phyloP scores from a whole-genome alignment of 306 rosid genomes.

The Lupinus albus region DNA sequence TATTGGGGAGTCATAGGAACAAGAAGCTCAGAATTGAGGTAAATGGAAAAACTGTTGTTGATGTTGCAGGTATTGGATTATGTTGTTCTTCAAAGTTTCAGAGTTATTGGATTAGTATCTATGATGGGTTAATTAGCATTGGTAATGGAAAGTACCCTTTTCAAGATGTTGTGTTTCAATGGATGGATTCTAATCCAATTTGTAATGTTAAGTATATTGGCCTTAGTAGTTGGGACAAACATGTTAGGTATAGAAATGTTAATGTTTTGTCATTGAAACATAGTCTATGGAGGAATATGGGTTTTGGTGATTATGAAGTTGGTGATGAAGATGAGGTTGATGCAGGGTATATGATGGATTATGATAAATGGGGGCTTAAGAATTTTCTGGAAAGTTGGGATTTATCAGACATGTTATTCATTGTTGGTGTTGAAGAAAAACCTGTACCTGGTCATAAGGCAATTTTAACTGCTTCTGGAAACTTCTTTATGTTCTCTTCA shows the following conservation, averaged over 20 bases:
- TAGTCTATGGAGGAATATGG: slow-evolving; percentile 65
- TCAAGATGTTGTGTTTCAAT: slow-evolving; percentile 83
- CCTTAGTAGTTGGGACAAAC: slow-evolving; percentile 98
- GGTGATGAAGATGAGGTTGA: slow-evolving; percentile 62
- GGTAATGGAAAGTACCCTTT: slow-evolving; percentile 91
- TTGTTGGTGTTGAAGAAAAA: slow-evolving; percentile 65
- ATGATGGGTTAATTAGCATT: slow-evolving; percentile 82
- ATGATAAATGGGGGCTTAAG: slow-evolving; percentile 79
- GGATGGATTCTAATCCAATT: slow-evolving; percentile 81
- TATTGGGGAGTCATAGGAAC: slow-evolving; percentile 94
- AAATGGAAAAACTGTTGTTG: slow-evolving; percentile 80
- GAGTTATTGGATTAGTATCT: slow-evolving; percentile 92
- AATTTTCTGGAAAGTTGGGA: slow-evolving; percentile 85
- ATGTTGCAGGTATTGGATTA: slow-evolving; percentile 74
- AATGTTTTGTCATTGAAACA: slow-evolving; percentile 68
- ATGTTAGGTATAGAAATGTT: slow-evolving; percentile 85
- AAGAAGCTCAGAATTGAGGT: slow-evolving; percentile 76
- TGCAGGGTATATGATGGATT: slow-evolving; percentile 45
- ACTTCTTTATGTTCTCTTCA: slow-evolving; percentile 55
- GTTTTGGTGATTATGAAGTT: slow-evolving; percentile 51
- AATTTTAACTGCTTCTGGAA: slow-evolving; percentile 74
- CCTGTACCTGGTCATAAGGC: slow-evolving; percentile 89
- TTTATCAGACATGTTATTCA: slow-evolving; percentile 67
- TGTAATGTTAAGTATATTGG: slow-evolving; percentile 82
- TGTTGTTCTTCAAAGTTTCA: slow-evolving; percentile 80